A percentile compares a stretch with the other conserved stretches of the same genome.
Evolutionary conservation across 208 protist genomes (phyloP).

Genomic region (Crithidia expoeki): DNA sequence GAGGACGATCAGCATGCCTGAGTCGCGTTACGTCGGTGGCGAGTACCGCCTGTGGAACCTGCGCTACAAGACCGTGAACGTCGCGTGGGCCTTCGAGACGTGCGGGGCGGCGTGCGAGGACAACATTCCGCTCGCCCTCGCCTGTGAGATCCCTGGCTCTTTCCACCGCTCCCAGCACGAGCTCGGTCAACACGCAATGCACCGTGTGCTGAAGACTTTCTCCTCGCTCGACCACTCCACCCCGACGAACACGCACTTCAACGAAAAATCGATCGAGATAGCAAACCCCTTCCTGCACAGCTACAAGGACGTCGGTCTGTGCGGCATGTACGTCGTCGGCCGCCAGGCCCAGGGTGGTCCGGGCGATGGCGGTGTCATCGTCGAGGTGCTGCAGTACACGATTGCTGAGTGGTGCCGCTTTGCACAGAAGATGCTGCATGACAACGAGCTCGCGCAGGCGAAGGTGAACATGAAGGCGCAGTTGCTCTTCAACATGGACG

Average conservation of each 20-base stretch:
- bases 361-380: slow-evolving; percentile 70
- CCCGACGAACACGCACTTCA: slow-evolving; percentile 89
- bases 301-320: slow-evolving; percentile 89
- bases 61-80: slow-evolving; percentile 87
- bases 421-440: slow-evolving; percentile 84
- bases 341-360: slow-evolving; percentile 63
- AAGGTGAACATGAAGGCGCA: slow-evolving; percentile 92
- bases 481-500: slow-evolving; percentile 91
- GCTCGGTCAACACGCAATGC: slow-evolving; percentile 86
- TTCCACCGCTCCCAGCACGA: slow-evolving; percentile 92
- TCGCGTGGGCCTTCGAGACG: slow-evolving; percentile 91
- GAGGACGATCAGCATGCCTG: slow-evolving; percentile 32
- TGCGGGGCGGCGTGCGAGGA: slow-evolving; percentile 85
- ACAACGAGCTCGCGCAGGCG: slow-evolving; percentile 83
- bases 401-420: slow-evolving; percentile 90
- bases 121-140: slow-evolving; percentile 83
- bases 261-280: slow-evolving; percentile 87
- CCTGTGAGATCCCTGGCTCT: slow-evolving; percentile 85
- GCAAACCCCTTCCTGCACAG: slow-evolving; percentile 87
- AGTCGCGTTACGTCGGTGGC: slow-evolving; percentile 81
- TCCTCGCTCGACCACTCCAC: slow-evolving; percentile 88
- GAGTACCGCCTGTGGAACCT: slow-evolving; percentile 91
- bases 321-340: slow-evolving; percentile 87
- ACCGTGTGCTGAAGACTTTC: slow-evolving; percentile 89
- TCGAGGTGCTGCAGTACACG: slow-evolving; percentile 89